Evolutionary conservation across 2,329 filamentous ascomycete genomes (phyloP), one percentile per base, ranked within the genome.

Genomic region (Aureobasidium uvarum): DNA sequence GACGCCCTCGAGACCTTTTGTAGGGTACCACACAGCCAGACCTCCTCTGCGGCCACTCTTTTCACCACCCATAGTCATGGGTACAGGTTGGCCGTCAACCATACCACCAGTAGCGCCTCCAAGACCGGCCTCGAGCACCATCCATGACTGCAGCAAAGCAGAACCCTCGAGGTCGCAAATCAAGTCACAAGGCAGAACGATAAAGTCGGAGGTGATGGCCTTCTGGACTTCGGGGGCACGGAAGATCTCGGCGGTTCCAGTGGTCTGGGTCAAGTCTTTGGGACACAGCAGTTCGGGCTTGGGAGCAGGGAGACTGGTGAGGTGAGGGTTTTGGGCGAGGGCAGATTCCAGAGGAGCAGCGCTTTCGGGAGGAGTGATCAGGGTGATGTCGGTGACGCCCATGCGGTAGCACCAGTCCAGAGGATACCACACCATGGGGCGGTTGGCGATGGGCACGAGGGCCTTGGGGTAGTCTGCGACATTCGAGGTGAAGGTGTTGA

Each of bases 121-220:
- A 2, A 94, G 81, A 43, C 88, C 90, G 18, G 86, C 88, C 58
- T 92, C 86, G 70, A 90, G 87, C 36, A 93, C 86, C 89, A 97
- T 93, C 92, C 95, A 99, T 67, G 93, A 87, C 76, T 97, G 92
- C 2, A 96, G 79, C 25, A 98, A 82, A 68, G 88, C 86, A 71
- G 92, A 89, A 14, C 92, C 93, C 2, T 90, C 88, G 18, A 98
- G 81, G 73, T 96, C 93, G 75, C 92, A 97, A 45, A 99, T 87
- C 7, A 99, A 81, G 75, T 99, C 95, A 77, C 95, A 99, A 0
- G 95, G 94, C 4, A 99, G 81, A 3, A 98, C 86, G 31, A 97
- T 80, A 73, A 99, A 98, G 77, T 99, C 92, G 14, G 87, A 86
- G 63, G 86, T 92, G 71, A 99, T 86, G 8, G 87, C 83, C n/a